Base-by-base conservation (phyloP, 1,284 basidiomycete species). In the Austroboletus niveus region DNA sequence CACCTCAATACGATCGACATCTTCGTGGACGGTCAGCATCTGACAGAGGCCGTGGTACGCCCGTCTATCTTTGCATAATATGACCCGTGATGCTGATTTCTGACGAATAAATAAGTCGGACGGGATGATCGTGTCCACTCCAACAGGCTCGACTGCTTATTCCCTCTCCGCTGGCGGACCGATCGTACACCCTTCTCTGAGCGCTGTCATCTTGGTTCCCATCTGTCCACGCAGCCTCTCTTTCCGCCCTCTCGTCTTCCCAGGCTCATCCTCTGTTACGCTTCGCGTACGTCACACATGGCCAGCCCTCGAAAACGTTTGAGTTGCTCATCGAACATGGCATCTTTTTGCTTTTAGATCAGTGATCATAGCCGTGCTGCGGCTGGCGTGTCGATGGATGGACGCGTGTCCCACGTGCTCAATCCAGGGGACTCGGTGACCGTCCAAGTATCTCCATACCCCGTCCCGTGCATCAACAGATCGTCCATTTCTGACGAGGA, bases 141-240 rank as follows among this genome's bases (percentile, higher is more conserved):
- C 95, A 5, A 98, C 95, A 0, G 95, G 95, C 1, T 98, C 94
- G 14, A 98, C 96, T 1, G 95, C 96, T 3, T 98, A 98, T 71
- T 97, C 94, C 1, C 80, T 98, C 34, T 96, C 94, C 2, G 92
- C 95, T 0, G 95, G 95, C 24, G 95, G 95, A 8, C 95, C 96
- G 1, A 98, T 98, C 59, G 92, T 97, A 0, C 95, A 98, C 62
- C 96, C 96, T 0, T 92, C 90, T 3, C 78, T 96, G 20, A 90
- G 90, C 58, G 90, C 92, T 1, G 78, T 98, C 47, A 86, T 98
- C 10, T 75, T 98, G 27, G 98, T 96, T 0, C 95, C 95, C 7
- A 97, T 98, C 59, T 95, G 93, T 62, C 95, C 96, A 27, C 81
- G 96, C 42, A 94, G 92, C 60, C 75, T 98, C 34, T 94, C 90